phyloP scores from a whole-genome alignment of 768 basidiomycete species.

The Hydnomerulius pinastri region DNA sequence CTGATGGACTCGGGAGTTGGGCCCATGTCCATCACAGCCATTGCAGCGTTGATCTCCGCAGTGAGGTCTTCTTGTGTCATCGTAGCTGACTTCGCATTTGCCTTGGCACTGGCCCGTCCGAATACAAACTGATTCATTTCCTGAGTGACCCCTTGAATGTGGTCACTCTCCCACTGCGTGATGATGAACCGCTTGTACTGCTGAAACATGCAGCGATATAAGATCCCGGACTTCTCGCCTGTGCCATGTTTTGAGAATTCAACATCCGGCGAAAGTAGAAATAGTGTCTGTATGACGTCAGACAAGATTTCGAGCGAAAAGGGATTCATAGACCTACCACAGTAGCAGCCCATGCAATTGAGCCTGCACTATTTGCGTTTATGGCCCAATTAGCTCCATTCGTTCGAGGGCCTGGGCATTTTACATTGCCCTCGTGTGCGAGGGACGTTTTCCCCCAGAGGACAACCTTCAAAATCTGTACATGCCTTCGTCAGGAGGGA shows the following conservation, averaged over 20 bases:
- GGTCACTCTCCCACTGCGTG: background rate
- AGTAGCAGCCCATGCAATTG: constrained; percentile 1
- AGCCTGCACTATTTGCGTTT: background rate
- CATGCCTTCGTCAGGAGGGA: background rate
- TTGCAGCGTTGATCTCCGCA: background rate
- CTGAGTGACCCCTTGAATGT: background rate
- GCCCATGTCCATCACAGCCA: background rate
- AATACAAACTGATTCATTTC: background rate
- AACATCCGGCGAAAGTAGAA: background rate
- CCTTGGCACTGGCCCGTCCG: background rate
- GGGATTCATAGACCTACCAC: background rate
- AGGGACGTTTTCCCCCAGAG: background rate
- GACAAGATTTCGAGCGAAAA: too few relatives aligned
- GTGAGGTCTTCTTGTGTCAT: background rate
- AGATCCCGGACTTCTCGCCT: background rate
- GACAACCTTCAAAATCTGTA: constrained; percentile 3
- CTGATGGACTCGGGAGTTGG: too few relatives aligned
- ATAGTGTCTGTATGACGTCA: background rate
- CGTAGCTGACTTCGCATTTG: background rate
- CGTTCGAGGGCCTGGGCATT: background rate
- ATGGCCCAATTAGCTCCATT: background rate
- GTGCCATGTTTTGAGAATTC: background rate
- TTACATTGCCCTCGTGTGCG: too few relatives aligned
- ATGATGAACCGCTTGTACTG: background rate
- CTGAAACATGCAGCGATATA: background rate